Conservation (phyloP, 2,329 filamentous ascomycete genomes). For the Fusarium sp. region DNA sequence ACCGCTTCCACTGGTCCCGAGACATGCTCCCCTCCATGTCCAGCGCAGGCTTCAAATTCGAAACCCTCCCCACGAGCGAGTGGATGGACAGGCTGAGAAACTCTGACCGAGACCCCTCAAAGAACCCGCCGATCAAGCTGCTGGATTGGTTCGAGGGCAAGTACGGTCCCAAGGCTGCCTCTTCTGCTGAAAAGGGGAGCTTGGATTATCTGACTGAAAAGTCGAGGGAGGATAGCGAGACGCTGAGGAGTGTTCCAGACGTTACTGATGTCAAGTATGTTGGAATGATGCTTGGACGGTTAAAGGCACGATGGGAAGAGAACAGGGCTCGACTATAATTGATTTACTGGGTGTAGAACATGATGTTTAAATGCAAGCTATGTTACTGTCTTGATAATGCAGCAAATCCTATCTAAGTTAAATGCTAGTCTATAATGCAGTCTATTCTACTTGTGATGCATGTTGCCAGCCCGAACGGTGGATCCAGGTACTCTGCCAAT, state of each 20-base stretch:
- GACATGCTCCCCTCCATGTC: slow-evolving; percentile 63
- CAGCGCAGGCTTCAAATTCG: slow-evolving; percentile 58
- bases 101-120: slow-evolving; percentile 57
- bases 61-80: slow-evolving; percentile 55
- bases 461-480: neutral
- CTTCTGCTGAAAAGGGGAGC: slow-evolving; percentile 13
- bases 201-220: slow-evolving; percentile 30
- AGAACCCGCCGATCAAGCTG: slow-evolving; percentile 65
- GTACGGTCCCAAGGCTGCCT: slow-evolving; percentile 34
- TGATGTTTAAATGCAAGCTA: neutral
- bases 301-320: slow-evolving; percentile 12
- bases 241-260: slow-evolving; percentile 29
- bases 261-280: slow-evolving; percentile 30
- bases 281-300: slow-evolving; percentile 22
- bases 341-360: neutral
- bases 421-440: neutral
- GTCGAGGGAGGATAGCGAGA: slow-evolving; percentile 33
- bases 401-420: slow-evolving; percentile 1
- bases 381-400: neutral
- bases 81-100: slow-evolving; percentile 58
- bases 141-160: slow-evolving; percentile 61
- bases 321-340: neutral
- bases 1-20: slow-evolving; percentile 59
- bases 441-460: slow-evolving; percentile 2
- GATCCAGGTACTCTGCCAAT: neutral